Percentiles rank a stretch among this genome's conserved stretches.
phyloP scores from a whole-genome alignment of 1,139 yeast species.

The Pichia sp. region DNA sequence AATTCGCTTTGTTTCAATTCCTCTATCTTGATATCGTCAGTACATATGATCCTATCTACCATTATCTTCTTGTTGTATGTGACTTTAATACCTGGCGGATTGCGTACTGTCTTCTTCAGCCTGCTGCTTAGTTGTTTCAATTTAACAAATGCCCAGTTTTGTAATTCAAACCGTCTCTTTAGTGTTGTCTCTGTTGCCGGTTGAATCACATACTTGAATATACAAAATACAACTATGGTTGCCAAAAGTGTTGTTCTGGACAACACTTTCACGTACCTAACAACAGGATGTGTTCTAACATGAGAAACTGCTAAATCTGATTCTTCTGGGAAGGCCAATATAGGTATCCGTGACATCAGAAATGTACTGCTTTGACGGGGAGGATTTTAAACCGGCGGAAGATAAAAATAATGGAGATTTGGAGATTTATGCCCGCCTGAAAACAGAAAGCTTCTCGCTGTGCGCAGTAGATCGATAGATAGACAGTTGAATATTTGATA shows the following conservation, averaged over 20 bases:
- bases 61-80: conserved; percentile 32
- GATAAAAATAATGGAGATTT: no score
- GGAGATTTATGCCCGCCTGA: no score
- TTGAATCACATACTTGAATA: conserved; percentile 19
- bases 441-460: no score
- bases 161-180: conserved; percentile 19
- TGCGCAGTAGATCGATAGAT: no score
- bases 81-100: conserved; percentile 30
- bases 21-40: conserved; percentile 16
- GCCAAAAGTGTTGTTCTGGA: conserved; percentile 22
- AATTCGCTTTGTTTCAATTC: conserved; percentile 5
- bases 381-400: no score
- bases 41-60: conserved; percentile 32
- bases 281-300: conserved; percentile 17
- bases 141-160: conserved; percentile 16
- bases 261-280: conserved; percentile 21
- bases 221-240: conserved; percentile 15
- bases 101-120: conserved; percentile 14
- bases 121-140: conserved; percentile 13
- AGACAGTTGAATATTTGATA: no score
- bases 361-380: no score
- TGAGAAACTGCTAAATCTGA: conserved; percentile 3
- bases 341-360: conserved; percentile 13
- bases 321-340: conserved; percentile 26
- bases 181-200: conserved; percentile 22